Percentiles rank a stretch among this genome's conserved stretches.
Conservation (phyloP, 192 early-diverging fungal genomes). For the Mortierella claussenii region DNA sequence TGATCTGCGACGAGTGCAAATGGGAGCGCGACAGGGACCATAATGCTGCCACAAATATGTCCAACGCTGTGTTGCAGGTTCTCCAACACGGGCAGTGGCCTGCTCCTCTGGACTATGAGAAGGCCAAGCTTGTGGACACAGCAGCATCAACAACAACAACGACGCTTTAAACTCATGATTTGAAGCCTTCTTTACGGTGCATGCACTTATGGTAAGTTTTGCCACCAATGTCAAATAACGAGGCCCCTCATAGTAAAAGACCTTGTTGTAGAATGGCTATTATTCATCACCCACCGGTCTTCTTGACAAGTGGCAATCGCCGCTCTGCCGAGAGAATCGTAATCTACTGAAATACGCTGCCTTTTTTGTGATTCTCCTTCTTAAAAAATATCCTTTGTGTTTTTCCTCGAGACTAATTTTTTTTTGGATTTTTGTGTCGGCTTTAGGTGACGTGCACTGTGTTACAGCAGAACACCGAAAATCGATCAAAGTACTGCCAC, state of each 20-base stretch:
- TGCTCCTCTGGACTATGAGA: slow-evolving; percentile 5
- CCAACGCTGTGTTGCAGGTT: slow-evolving; percentile 13
- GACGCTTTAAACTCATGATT: slow-evolving; percentile 15
- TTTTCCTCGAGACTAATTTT: slow-evolving; percentile 8
- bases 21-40: slow-evolving; percentile 12
- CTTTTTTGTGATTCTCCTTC: slow-evolving; percentile 8
- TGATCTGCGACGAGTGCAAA: slow-evolving; percentile 4
- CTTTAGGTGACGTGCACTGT: slow-evolving; percentile 10
- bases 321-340: slow-evolving; percentile 8
- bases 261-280: slow-evolving; percentile 3
- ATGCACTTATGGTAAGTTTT: neutral
- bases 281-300: neutral
- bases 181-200: slow-evolving; percentile 12
- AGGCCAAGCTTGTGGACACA: slow-evolving; percentile 5
- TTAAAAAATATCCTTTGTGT: slow-evolving; percentile 22
- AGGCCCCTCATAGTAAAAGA: slow-evolving; percentile 5
- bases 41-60: slow-evolving; percentile 8
- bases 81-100: slow-evolving; percentile 4
- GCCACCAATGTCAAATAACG: neutral
- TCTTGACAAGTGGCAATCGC: slow-evolving; percentile 3
- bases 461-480: no score
- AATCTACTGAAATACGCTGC: slow-evolving; percentile 1
- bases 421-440: slow-evolving; percentile 5
- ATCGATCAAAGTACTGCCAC: no score
- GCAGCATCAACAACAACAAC: slow-evolving; percentile 6